Evolutionary conservation across 2,329 filamentous ascomycete genomes (phyloP), one percentile per base, ranked within the genome.

Genomic region (Aspergillus fijiensis): DNA sequence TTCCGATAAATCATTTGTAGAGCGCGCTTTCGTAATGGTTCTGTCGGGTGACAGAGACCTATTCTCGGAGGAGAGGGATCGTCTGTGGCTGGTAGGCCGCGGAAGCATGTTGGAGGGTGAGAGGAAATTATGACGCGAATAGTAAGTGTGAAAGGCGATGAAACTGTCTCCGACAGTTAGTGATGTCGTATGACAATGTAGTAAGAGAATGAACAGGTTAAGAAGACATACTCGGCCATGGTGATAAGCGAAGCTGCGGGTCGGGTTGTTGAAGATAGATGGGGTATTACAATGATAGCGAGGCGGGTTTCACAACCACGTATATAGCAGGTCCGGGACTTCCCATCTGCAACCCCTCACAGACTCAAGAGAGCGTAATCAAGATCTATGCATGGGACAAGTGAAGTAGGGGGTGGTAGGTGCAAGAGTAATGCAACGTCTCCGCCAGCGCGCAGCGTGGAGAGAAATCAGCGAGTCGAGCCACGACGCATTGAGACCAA

Each of bases 11-110:
- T 77, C 75, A 58, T 76, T 80, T 21, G 75, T 76, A 1, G 79
- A 81, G 55, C 77, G 78, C 60, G 78, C 76, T 66, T 78, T 80
- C 21, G 71, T 74, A n/a, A 80, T 69, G 21, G 72, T 71, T 61
- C 71, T 72, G 50, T 72, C 72, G 48, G 76, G 71, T 23, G 75
- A 74, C 16, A 67, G 65, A 6, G 72, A 70, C 60, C 72, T 68
- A 51, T 71, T 69, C 42, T 72, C 74, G 23, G 75, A 73, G 27
- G 76, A 77, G 47, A 72, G 61, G 27, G 75, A 77, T 52, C 75
- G 72, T 63, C 72, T 74, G 63, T 77, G 74, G 58, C 68, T 69
- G 64, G 67, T 69, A 21, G 70, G 63, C 47, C 75, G 74, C 35
- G 74, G 65, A 35, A 75, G 68, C 74, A 77, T 77, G 39, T 69